Evolutionary conservation across 768 basidiomycete species (phyloP).

Genomic region (Boletus vermiculosoides): DNA sequence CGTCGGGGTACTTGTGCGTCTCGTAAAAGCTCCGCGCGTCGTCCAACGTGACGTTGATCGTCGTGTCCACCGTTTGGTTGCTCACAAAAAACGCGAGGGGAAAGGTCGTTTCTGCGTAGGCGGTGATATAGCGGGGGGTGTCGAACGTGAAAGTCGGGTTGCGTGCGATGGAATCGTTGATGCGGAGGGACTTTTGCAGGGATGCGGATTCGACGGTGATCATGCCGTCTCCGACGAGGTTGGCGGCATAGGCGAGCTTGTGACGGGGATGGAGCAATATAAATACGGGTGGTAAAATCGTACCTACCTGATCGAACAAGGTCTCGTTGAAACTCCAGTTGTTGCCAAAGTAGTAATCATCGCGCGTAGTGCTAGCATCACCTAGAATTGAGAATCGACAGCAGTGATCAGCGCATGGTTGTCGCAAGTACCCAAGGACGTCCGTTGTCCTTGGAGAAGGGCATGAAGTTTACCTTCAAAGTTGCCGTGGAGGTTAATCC

Average conservation of each 20-base stretch:
- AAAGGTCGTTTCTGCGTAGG: slow-evolving; percentile 24
- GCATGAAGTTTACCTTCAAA: slow-evolving; percentile 17
- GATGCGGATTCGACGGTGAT: slow-evolving; percentile 23
- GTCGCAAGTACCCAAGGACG: no score
- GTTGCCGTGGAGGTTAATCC: slow-evolving; percentile 23
- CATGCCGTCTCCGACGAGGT: no score
- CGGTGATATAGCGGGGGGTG: slow-evolving; percentile 21
- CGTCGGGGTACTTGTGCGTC: slow-evolving; percentile 16
- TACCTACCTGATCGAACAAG: slow-evolving; percentile 19
- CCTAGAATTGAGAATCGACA: slow-evolving; percentile 8
- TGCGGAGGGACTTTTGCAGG: slow-evolving; percentile 19
- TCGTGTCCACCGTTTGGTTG: slow-evolving; percentile 22
- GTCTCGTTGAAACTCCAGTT: slow-evolving; percentile 29
- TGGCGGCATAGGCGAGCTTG: slow-evolving; percentile 18
- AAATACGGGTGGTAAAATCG: background rate
- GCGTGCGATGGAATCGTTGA: slow-evolving; percentile 27
- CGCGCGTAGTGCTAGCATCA: slow-evolving; percentile 26
- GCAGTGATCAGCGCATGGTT: background rate
- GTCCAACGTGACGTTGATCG: slow-evolving; percentile 13
- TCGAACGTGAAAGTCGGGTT: slow-evolving; percentile 26
- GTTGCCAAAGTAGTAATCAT: slow-evolving; percentile 26
- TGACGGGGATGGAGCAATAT: background rate
- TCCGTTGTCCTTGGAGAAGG: no score
- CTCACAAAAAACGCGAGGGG: slow-evolving; percentile 25
- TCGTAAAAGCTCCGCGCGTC: slow-evolving; percentile 21